These are phyloP conservation scores for Fragaria ananassa DNA, from an alignment of 306 rosid genomes.

Conservation along the genomic window DNA sequence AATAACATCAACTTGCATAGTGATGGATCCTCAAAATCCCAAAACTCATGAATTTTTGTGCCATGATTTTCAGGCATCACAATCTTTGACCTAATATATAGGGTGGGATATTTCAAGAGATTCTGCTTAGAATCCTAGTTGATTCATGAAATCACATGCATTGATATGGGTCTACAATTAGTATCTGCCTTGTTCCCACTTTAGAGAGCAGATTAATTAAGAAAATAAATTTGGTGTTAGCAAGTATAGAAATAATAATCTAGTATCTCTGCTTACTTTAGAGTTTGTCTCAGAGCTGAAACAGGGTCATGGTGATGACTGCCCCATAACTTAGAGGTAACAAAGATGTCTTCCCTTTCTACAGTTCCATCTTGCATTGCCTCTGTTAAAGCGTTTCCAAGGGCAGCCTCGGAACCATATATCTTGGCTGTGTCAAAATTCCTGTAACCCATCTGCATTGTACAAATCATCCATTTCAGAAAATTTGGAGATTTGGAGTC, in stretches of 20 bases:
- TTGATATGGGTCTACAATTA: not conserved
- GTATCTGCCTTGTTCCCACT: not conserved
- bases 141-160: constrained; percentile 26
- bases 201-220: not conserved
- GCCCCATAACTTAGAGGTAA: constrained; percentile 88
- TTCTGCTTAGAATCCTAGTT: constrained; percentile 10
- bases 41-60: not conserved
- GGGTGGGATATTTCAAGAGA: constrained; percentile 28
- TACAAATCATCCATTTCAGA: not conserved
- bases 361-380: constrained; percentile 43
- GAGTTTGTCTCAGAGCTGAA: constrained; percentile 62
- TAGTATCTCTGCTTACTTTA: constrained; percentile 39
- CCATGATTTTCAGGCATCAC: constrained; percentile 16
- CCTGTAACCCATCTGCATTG: constrained; percentile 75
- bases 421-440: constrained; percentile 88
- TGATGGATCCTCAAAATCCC: constrained; percentile 1
- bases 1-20: not conserved
- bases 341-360: constrained; percentile 62
- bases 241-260: not conserved
- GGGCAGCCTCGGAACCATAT: constrained; percentile 77
- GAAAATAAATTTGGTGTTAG: not conserved
- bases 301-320: constrained; percentile 93
- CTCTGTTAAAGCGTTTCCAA: constrained; percentile 57
- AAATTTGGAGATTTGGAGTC: not conserved
- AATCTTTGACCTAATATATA: not conserved